These are phyloP conservation scores for Papiliotrema fonsecae DNA, from an alignment of 1,284 basidiomycete genomes.

Conservation along the genomic window DNA sequence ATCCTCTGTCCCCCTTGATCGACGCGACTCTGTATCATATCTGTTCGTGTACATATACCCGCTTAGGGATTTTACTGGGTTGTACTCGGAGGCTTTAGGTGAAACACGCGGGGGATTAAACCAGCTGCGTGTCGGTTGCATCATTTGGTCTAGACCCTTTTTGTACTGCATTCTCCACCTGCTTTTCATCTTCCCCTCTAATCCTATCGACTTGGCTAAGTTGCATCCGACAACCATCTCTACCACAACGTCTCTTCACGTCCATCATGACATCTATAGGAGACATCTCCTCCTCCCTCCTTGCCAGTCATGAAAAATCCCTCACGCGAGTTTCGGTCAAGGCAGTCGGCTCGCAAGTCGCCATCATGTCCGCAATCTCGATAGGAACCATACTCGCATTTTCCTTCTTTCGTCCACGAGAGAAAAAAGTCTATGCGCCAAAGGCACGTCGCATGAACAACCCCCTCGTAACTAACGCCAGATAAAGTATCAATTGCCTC, in stretches of 20 bases:
- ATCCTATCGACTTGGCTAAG: neutral
- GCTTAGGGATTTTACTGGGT: too few relatives aligned
- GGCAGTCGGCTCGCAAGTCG: slow-evolving; percentile 77
- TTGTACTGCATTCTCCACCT: too few relatives aligned
- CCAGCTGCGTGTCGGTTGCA: too few relatives aligned
- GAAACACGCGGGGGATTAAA: neutral
- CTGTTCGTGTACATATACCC: too few relatives aligned
- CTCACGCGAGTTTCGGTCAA: slow-evolving; percentile 53
- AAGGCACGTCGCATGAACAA: slow-evolving; percentile 46
- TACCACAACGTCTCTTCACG: neutral
- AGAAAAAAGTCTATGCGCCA: slow-evolving; percentile 55
- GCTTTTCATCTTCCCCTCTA: neutral
- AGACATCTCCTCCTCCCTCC: slow-evolving; percentile 23
- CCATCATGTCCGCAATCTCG: slow-evolving; percentile 63
- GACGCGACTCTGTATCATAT: too few relatives aligned
- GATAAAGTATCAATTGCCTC: slow-evolving; percentile 66
- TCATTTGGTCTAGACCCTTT: neutral
- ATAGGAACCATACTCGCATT: slow-evolving; percentile 65
- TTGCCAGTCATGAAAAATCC: slow-evolving; percentile 34
- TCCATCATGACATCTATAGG: slow-evolving; percentile 26
- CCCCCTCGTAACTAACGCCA: slow-evolving; percentile 25
- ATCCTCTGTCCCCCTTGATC: too few relatives aligned
- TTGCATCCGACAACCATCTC: neutral
- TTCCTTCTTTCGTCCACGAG: slow-evolving; percentile 70
- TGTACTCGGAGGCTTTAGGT: neutral